Evolutionary conservation across 1,284 basidiomycete genomes (phyloP).

Genomic region (Gomphus sp.): DNA sequence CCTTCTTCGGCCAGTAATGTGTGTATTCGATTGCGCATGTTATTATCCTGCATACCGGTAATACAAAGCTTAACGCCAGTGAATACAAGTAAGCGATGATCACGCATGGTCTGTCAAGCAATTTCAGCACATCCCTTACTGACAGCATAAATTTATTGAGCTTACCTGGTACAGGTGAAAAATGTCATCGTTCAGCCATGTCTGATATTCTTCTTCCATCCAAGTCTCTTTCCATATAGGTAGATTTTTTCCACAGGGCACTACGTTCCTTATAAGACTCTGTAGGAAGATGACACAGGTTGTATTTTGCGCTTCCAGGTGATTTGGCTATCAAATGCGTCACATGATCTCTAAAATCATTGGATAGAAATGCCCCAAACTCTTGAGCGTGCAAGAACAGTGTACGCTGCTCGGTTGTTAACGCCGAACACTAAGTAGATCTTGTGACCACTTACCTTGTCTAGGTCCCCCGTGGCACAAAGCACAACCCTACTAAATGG

Average conservation of each 20-base stretch:
- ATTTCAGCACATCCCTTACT: conserved; percentile 2
- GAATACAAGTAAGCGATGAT: conserved; percentile 59
- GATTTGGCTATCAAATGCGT: conserved; percentile 69
- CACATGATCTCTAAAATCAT: conserved; percentile 67
- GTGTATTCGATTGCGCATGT: conserved; percentile 46
- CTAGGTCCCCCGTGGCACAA: conserved; percentile 63
- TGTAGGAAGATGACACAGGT: conserved; percentile 26
- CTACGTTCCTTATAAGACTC: conserved; percentile 24
- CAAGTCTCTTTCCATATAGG: conserved; percentile 67
- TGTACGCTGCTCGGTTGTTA: conserved; percentile 34
- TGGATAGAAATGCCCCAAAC: conserved; percentile 59
- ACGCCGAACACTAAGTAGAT: neutral
- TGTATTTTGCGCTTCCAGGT: conserved; percentile 73
- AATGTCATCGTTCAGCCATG: conserved; percentile 72
- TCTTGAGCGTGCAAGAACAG: conserved; percentile 66
- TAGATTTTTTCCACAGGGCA: conserved; percentile 66
- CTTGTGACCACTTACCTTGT: conserved; percentile 42
- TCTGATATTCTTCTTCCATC: conserved; percentile 56
- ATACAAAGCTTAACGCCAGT: conserved; percentile 50
- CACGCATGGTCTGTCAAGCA: conserved; percentile 34
- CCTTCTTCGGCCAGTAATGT: conserved; percentile 41
- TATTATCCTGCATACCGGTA: conserved; percentile 55
- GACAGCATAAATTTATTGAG: conserved; percentile 10
- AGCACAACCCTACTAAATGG: conserved; percentile 57
- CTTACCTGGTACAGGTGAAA: conserved; percentile 47